These are phyloP conservation scores for Closterium sp. DNA, from an alignment of 139 green algal genomes.

Conservation along the genomic window DNA sequence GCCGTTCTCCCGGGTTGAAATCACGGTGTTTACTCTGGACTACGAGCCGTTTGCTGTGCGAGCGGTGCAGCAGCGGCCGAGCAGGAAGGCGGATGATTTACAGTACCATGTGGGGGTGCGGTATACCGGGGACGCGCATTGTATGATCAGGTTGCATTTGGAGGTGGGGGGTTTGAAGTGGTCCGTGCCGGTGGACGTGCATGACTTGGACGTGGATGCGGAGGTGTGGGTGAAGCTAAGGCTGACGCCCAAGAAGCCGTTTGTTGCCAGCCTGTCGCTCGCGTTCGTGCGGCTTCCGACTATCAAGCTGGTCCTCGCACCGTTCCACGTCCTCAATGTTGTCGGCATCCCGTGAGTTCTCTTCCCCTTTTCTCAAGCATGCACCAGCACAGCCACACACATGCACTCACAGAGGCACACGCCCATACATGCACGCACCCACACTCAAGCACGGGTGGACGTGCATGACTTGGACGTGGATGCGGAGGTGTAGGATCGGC, in stretches of 20 bases:
- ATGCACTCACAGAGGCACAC: not conserved
- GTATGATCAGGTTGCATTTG: slow-evolving; percentile 73
- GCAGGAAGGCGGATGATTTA: slow-evolving; percentile 49
- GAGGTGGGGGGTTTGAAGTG: slow-evolving; percentile 18
- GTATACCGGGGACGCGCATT: slow-evolving; percentile 86
- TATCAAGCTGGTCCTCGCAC: slow-evolving; percentile 89
- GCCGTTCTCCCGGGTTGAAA: slow-evolving; percentile 47
- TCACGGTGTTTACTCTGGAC: slow-evolving; percentile 88
- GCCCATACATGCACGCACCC: not conserved
- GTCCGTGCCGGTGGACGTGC: slow-evolving; percentile 25
- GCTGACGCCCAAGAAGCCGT: slow-evolving; percentile 87
- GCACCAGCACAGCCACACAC: not conserved
- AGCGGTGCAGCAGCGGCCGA: slow-evolving; percentile 82
- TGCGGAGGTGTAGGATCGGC: slow-evolving; percentile 82
- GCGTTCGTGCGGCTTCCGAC: slow-evolving; percentile 84
- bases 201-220: slow-evolving; percentile 89
- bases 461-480: slow-evolving; percentile 85
- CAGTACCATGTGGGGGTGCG: slow-evolving; percentile 63
- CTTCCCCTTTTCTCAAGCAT: too few species aligned
- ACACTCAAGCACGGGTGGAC: not conserved
- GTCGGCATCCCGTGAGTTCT: slow-evolving; percentile 74
- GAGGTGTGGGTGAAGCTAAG: slow-evolving; percentile 90
- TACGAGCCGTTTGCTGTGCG: slow-evolving; percentile 87
- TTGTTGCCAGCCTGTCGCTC: slow-evolving; percentile 80
- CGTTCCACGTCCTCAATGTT: slow-evolving; percentile 87